phyloP scores from a whole-genome alignment of 495 filamentous ascomycete species.

The Hyaloscypha variabilis region DNA sequence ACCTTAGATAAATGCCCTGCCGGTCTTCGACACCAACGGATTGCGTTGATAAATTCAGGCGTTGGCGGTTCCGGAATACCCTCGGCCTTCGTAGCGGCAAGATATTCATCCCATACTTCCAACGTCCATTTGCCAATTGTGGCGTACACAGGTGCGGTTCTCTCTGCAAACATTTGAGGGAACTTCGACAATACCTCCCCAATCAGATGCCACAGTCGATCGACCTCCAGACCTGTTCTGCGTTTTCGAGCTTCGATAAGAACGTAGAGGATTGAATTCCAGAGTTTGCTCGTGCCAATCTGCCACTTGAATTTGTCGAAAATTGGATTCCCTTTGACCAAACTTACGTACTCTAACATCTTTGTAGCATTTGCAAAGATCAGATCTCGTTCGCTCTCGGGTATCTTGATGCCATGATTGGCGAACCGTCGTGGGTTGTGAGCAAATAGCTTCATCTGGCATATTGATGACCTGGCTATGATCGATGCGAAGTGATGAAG shows the following conservation, averaged over 20 bases:
- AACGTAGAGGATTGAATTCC: background rate
- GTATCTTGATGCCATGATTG: background rate
- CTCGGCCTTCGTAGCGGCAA: background rate
- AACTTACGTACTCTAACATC: background rate
- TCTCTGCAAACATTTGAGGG: background rate
- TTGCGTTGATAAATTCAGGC: background rate
- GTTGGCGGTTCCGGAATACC: background rate
- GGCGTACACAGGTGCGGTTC: background rate
- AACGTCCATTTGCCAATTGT: background rate
- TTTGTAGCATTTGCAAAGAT: slow-evolving; percentile 3
- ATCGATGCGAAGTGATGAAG: slow-evolving; percentile 1
- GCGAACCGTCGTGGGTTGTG: background rate
- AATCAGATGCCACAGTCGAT: background rate
- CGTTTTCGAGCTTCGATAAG: background rate
- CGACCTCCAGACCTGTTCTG: background rate
- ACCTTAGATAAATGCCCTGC: background rate
- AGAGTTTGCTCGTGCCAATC: background rate
- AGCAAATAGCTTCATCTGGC: slow-evolving; percentile 2
- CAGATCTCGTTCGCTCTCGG: background rate
- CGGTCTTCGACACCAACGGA: background rate
- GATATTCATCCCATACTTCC: background rate
- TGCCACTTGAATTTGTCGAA: background rate
- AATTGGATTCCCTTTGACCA: background rate
- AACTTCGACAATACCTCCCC: background rate
- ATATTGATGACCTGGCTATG: background rate